Base-by-base conservation (phyloP, 2,329 filamentous ascomycete species). In the Zymoseptoria crescenta region DNA sequence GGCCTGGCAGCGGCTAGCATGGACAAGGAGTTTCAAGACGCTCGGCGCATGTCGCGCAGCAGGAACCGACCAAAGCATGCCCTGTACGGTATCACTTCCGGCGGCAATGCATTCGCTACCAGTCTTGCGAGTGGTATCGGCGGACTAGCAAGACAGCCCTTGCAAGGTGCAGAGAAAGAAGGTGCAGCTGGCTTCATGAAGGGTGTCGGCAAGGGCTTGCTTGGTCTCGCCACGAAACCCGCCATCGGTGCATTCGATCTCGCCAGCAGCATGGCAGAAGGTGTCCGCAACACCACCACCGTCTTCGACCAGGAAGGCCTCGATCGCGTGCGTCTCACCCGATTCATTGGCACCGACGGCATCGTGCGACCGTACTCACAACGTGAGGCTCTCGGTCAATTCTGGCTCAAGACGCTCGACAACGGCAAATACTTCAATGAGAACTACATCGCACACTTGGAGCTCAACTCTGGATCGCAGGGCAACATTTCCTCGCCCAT, bases 351-450 rank as follows among this genome's bases (percentile, higher is more conserved):
- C 16, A 84, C 87, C 49, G 93, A 99, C 72, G 94, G 94, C 49
- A 89, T 99, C 61, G 92, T 99, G 35, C 87, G 93, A 2, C 92
- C 94, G 0, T 99, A 96, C 79, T 92, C 87, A 58, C 89, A 96
- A 72, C 89, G 94, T 52, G 94, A 99, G 79, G 92, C 94, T 0
- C 85, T 99, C 2, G 94, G 94, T 0, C 94, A 99, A 74, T 96
- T 91, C 79, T 99, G 94, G 95, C 86, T 99, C 64, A 99, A 99
- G 81, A 96, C 96, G 60, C 86, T 96, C 9, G 94, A 99, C 75
- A 94, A 96, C 65, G 94, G 94, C 62, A 94, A 92, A 74, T 97
- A 93, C 80, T 99, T 99, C 82, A 88, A 96, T 76, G 94, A 99
- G 75, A 84, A 91, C 72, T 99, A 99, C 77, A 94, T 99, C 73